Percentiles rank a stretch among this genome's conserved stretches.
Evolutionary conservation across 768 basidiomycete genomes (phyloP).

Genomic region (Phanerodontia chrysosporium): DNA sequence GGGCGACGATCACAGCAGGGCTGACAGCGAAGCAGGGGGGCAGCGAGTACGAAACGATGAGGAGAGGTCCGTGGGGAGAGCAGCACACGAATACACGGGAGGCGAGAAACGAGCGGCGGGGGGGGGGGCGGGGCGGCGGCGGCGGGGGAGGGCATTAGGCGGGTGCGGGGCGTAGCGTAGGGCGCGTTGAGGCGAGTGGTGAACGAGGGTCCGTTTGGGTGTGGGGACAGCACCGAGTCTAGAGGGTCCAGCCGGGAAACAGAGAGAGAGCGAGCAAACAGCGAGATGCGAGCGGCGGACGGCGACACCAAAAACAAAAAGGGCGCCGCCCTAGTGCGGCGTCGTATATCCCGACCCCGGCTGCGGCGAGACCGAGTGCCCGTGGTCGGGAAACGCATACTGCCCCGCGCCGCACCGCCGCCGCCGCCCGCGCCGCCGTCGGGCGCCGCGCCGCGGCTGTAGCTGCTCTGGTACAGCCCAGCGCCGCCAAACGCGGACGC

Average conservation of each 20-base stretch:
- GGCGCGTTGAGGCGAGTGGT: too few relatives aligned
- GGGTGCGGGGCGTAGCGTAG: not conserved
- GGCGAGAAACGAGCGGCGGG: not conserved
- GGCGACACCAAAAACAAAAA: too few relatives aligned
- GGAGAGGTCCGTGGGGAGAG: not conserved
- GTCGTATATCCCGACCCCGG: slow-evolving; percentile 31
- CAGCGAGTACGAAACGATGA: not conserved
- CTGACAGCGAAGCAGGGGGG: too few relatives aligned
- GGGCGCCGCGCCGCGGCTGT: not conserved
- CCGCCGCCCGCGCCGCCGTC: not conserved
- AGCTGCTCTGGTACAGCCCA: not conserved
- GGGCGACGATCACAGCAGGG: too few relatives aligned
- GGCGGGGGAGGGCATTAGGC: not conserved
- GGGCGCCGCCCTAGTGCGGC: slow-evolving; percentile 21
- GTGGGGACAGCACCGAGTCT: too few relatives aligned
- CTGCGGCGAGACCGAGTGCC: slow-evolving; percentile 26
- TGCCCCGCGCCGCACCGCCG: not conserved
- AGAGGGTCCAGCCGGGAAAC: too few relatives aligned
- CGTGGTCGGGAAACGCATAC: slow-evolving; percentile 24
- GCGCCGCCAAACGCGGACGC: slow-evolving; percentile 12
- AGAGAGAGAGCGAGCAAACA: too few relatives aligned
- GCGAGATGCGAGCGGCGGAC: too few relatives aligned
- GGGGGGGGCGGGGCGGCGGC: not conserved
- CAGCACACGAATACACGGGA: not conserved
- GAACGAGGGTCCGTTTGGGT: too few relatives aligned